Base-by-base conservation (phyloP, 331 rosid genomes). In the Ulmus americana region DNA sequence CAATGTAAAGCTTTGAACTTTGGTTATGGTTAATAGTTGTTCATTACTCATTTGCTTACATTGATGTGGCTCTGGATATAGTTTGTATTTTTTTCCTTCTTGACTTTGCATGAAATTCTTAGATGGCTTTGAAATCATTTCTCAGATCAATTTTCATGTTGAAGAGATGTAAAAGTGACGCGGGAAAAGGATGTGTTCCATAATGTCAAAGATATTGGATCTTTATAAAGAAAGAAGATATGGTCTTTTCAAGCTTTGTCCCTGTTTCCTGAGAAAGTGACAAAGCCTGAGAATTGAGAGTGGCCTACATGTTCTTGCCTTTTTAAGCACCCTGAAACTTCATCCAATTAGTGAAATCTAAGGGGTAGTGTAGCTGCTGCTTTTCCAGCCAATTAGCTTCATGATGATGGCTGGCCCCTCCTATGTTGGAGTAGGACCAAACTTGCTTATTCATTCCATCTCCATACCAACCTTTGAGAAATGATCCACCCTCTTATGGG, bases 291-390 rank as follows among this genome's bases (percentile, higher is more conserved):
- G 50, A 11, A 51, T 35, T 10, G 1, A 47, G 46, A 48, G 62
- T 50, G 71, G 67, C 68, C 44, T 59, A 51, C 64, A 7, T 71
- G 77, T 50, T 55, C 50, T 45, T 16, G 47, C 49, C 66, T 41
- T 65, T 42, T 43, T 43, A 28, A 15, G 55, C 61, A 15, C 8
- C 35, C 50, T 14, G n/a, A 54, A 11, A 15, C 1, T 38, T 22
- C 15, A 14, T 49, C 67, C 67, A 13, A 41, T 4, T 44, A 1
- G 8, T 54, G 55, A 45, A 53, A 14, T 6, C 57, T 39, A 0
- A 28, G 39, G 11, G 15, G 35, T 38, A 15, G 45, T 12, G 47
- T 47, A 8, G 38, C 10, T 58, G 65, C n/a, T 35, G 11, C 39
- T 9, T 13, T 10, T 22, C 62, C 38, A 44, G 48, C 50, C 62